Conservation (phyloP, 1,284 basidiomycete genomes). For the Trametes versicolor region DNA sequence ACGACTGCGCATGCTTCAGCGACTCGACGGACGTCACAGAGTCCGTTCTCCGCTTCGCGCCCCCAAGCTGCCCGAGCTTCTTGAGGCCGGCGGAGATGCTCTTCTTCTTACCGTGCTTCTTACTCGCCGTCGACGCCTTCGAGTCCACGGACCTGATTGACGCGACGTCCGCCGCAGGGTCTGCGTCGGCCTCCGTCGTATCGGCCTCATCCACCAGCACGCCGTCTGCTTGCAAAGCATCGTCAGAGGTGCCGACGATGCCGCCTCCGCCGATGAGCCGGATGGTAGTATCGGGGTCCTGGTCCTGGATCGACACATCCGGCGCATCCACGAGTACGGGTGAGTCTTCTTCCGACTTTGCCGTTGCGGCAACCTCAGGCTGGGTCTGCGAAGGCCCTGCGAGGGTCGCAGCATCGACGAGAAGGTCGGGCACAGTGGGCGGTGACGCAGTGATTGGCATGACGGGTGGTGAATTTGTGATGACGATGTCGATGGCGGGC, state of each 20-base stretch:
- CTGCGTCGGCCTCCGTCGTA: slow-evolving; percentile 20
- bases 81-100: slow-evolving; percentile 62
- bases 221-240: slow-evolving; percentile 39
- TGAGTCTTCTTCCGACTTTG: slow-evolving; percentile 38
- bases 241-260: slow-evolving; percentile 49
- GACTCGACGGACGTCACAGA: slow-evolving; percentile 53
- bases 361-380: slow-evolving; percentile 6
- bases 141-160: slow-evolving; percentile 42
- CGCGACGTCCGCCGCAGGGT: slow-evolving; percentile 33
- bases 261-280: slow-evolving; percentile 65
- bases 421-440: slow-evolving; percentile 31
- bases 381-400: slow-evolving; percentile 21
- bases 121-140: slow-evolving; percentile 29
- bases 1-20: slow-evolving; percentile 24
- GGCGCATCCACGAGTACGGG: slow-evolving; percentile 36
- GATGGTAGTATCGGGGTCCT: slow-evolving; percentile 53
- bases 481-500: slow-evolving; percentile 20
- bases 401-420: slow-evolving; percentile 28
- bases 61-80: slow-evolving; percentile 57
- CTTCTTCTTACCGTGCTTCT: slow-evolving; percentile 60
- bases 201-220: slow-evolving; percentile 39
- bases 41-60: slow-evolving; percentile 61
- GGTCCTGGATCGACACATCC: slow-evolving; percentile 22
- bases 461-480: slow-evolving; percentile 20
- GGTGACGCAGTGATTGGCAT: slow-evolving; percentile 18